Conservation (phyloP, 306 rosid species). For the Sophora flavescens region DNA sequence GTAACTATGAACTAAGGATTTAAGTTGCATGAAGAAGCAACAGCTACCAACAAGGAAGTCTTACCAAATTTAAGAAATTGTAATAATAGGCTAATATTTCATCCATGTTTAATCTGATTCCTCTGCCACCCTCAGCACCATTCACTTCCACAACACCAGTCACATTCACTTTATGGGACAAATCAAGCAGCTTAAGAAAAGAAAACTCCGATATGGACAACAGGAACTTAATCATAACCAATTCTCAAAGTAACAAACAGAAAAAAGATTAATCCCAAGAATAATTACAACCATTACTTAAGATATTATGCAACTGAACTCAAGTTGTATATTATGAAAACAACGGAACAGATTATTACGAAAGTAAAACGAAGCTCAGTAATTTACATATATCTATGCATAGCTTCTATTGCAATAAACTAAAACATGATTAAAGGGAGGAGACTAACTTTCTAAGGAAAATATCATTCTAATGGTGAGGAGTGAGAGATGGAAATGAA, state of each 20-base stretch:
- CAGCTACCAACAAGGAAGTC: background rate
- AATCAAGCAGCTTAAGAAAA: too few species aligned
- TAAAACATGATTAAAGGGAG: background rate
- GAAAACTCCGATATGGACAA: constrained; percentile 2
- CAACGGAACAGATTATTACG: constrained; percentile 51
- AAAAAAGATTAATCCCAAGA: background rate
- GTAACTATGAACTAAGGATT: background rate
- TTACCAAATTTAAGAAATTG: background rate
- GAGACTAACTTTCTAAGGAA: background rate
- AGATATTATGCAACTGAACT: constrained; percentile 60
- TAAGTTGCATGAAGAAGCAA: background rate
- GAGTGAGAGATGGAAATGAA: constrained; percentile 88
- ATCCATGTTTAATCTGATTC: background rate
- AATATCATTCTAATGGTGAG: constrained; percentile 58
- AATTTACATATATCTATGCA: constrained; percentile 47
- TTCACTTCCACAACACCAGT: background rate
- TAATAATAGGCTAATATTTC: background rate
- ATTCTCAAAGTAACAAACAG: background rate
- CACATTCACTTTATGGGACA: too few species aligned
- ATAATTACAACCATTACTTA: constrained; percentile 23
- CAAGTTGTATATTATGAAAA: constrained; percentile 55
- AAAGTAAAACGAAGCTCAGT: constrained; percentile 44
- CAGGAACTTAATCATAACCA: constrained; percentile 6
- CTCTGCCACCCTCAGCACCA: background rate
- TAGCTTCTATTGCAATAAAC: constrained; percentile 36